phyloP scores from a whole-genome alignment of 345 rosid species.

The Cochlearia excelsa region DNA sequence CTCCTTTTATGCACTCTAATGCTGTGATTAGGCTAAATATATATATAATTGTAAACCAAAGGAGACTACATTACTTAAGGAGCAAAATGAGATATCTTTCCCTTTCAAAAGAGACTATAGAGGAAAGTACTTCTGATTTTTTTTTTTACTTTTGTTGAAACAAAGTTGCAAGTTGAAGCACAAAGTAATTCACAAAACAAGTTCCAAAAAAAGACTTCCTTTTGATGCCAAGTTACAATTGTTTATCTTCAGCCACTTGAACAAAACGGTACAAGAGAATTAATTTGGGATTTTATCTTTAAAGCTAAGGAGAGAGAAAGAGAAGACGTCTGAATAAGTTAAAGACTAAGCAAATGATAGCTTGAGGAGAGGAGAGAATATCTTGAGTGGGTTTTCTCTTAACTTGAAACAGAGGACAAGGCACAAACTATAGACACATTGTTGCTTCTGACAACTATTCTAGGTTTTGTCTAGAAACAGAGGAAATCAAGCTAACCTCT shows the following conservation, averaged over 20 bases:
- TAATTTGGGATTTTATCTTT: too few relatives aligned
- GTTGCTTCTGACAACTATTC: constrained; percentile 36
- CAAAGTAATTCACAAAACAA: constrained; percentile 30
- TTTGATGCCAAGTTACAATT: too few relatives aligned
- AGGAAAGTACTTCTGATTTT: constrained; percentile 37
- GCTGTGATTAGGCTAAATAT: neutral
- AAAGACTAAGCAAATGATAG: too few relatives aligned
- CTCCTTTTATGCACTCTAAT: constrained; percentile 9
- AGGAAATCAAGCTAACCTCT: too few relatives aligned
- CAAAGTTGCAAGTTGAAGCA: constrained; percentile 22
- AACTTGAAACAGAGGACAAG: neutral
- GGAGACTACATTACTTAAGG: constrained; percentile 19
- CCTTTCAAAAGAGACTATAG: constrained; percentile 19
- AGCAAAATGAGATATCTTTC: constrained; percentile 17
- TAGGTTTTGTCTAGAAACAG: constrained; percentile 22
- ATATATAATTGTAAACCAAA: constrained; percentile 11
- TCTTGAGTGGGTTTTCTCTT: too few relatives aligned
- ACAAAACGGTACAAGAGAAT: too few relatives aligned
- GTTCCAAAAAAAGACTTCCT: too few relatives aligned
- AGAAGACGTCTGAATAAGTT: too few relatives aligned
- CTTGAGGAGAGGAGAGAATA: too few relatives aligned
- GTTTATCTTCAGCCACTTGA: too few relatives aligned
- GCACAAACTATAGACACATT: constrained; percentile 27
- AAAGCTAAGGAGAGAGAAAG: too few relatives aligned
- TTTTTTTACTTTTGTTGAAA: neutral